Conservation (phyloP, 2,329 filamentous ascomycete genomes). For the Colletotrichum tamarilloi region DNA sequence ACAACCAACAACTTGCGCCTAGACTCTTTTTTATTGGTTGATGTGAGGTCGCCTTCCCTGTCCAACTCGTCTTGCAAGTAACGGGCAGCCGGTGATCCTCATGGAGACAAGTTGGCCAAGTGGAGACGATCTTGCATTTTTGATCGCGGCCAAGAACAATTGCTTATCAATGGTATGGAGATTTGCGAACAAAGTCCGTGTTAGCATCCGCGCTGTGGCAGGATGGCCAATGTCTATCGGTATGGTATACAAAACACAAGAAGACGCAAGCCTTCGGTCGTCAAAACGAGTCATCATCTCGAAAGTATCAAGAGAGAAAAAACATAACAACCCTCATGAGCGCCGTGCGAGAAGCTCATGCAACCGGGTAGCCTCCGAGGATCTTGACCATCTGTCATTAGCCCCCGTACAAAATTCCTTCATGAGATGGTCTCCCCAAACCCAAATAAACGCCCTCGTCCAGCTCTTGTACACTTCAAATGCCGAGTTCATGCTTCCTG, state of each 20-base stretch:
- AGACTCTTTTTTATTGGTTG: background rate
- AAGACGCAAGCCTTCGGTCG: constrained; percentile 7
- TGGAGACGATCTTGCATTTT: too few relatives aligned
- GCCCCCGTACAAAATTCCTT: constrained; percentile 12
- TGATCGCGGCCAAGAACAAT: background rate
- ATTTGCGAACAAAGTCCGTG: background rate
- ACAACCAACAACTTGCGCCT: background rate
- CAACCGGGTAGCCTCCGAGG: constrained; percentile 12
- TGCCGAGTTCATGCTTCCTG: constrained; percentile 23
- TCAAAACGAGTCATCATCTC: constrained; percentile 21
- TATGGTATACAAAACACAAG: constrained; percentile 17
- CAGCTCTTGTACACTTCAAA: constrained; percentile 27
- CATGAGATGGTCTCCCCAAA: constrained; percentile 14
- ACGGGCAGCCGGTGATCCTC: background rate
- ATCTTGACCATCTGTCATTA: background rate
- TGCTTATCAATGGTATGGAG: background rate
- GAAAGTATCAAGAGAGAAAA: background rate
- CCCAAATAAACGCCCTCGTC: constrained; percentile 35
- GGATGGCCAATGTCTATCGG: constrained; percentile 17
- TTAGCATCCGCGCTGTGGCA: constrained; percentile 15
- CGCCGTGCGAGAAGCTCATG: constrained; percentile 8
- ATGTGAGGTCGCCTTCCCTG: background rate
- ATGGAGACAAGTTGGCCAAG: background rate
- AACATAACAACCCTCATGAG: constrained; percentile 11
- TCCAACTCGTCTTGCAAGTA: background rate